Conservation (phyloP, 352 stramenopile species). For the Pythium angustatum region DNA sequence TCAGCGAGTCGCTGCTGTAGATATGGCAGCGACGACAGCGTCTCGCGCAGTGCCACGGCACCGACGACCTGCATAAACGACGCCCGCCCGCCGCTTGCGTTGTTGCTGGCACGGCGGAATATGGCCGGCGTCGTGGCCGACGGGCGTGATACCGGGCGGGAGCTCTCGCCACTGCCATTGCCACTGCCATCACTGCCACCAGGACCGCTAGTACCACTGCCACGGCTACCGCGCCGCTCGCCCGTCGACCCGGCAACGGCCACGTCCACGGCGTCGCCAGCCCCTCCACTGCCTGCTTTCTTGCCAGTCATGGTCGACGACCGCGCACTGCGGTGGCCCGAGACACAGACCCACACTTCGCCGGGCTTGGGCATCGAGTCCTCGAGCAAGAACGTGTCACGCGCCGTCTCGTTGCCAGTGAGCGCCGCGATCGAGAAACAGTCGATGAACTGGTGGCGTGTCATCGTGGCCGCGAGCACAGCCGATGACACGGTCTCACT, state of each 20-base stretch:
- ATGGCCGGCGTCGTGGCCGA: conserved; percentile 12
- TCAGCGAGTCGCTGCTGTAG: conserved; percentile 54
- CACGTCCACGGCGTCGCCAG: not conserved
- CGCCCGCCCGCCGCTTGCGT: conserved; percentile 19
- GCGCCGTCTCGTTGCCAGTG: conserved; percentile 36
- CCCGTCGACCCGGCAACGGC: not conserved
- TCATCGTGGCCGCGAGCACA: conserved; percentile 21
- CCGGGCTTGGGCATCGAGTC: conserved; percentile 77
- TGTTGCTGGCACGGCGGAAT: conserved; percentile 35
- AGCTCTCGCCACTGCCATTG: not conserved
- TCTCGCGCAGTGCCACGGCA: conserved; percentile 28
- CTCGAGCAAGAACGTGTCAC: conserved; percentile 64
- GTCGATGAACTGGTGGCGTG: conserved; percentile 46
- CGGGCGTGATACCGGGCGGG: not conserved
- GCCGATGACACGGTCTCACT: conserved; percentile 24
- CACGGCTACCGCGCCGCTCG: not conserved
- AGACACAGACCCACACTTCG: conserved; percentile 75
- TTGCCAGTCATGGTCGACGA: conserved; percentile 32
- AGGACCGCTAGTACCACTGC: too few relatives aligned
- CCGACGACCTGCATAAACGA: conserved; percentile 18
- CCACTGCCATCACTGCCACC: not conserved
- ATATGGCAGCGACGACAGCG: conserved; percentile 38
- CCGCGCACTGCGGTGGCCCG: conserved; percentile 47
- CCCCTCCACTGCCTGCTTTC: conserved; percentile 30
- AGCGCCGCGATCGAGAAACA: conserved; percentile 59